phyloP scores from a whole-genome alignment of 306 rosid genomes.

The Sindora glabra region DNA sequence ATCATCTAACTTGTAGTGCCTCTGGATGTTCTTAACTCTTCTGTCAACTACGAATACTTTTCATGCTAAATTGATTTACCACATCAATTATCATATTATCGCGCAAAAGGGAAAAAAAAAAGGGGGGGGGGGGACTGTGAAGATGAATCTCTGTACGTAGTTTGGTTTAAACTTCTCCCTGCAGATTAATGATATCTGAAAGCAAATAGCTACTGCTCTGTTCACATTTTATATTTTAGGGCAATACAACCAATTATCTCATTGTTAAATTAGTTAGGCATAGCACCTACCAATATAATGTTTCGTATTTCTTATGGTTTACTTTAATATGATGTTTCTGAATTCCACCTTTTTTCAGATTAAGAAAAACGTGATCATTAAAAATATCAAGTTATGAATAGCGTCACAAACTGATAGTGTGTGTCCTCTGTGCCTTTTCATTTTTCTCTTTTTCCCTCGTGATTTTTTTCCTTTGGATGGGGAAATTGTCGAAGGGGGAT shows the following conservation, averaged over 20 bases:
- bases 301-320: not conserved
- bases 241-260: too few relatives aligned
- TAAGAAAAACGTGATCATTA: too few relatives aligned
- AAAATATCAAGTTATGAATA: too few relatives aligned
- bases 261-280: not conserved
- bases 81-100: not conserved
- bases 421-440: too few relatives aligned
- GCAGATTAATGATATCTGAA: not conserved
- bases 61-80: not conserved
- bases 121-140: not conserved
- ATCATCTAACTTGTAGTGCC: not conserved
- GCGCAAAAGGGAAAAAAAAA: too few relatives aligned
- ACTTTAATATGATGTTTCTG: not conserved
- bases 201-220: not conserved
- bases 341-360: too few relatives aligned
- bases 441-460: too few relatives aligned
- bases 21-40: not conserved
- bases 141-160: not conserved
- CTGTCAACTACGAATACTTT: not conserved
- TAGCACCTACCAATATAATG: not conserved
- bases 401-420: too few relatives aligned
- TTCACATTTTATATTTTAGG: not conserved
- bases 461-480: not conserved
- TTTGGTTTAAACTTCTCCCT: not conserved
- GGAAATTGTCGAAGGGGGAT: not conserved